Evolutionary conservation across 1,284 basidiomycete genomes (phyloP), one percentile per base, ranked within the genome.

Genomic region (Lignosus rhinocerotis): DNA sequence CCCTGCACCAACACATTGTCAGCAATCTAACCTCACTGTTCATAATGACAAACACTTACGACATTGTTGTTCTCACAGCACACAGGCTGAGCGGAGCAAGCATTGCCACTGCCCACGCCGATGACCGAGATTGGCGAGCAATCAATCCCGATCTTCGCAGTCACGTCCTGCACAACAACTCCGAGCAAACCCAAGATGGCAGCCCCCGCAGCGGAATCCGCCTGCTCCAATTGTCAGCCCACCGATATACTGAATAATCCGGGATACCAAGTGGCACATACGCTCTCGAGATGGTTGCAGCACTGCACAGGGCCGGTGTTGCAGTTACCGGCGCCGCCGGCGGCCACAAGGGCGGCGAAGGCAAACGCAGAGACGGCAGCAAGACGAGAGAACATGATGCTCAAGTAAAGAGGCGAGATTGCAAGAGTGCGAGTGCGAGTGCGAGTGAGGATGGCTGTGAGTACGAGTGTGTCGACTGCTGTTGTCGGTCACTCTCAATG

Each of bases 51-150:
- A 9, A 33, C 12, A 62, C 64, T 57, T 25, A 63, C 61, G 30
- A 61, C 48, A 49, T 59, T 52, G 54, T 63, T 63, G 60, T 63
- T 60, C 53, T 59, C 21, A 58, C 64, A 66, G 59, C 64, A 63
- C 31, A 66, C 64, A 6, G 61, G 34, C 44, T 45, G 36, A 2
- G 64, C 43, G 4, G 39, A 14, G 59, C 64, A 65, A 1, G 54
- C 49, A 42, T 32, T 41, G 16, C 52, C 34, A 19, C 42, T 41
- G 31, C 64, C 64, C 39, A 42, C 49, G 9, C 61, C 63, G 50
- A 69, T 55, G 32, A 49, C 58, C 14, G 51, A 50, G 41, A 65
- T 42, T 2, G 64, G 59, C 36, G 59, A 58, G 61, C 64, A 66
- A 17, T 44, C 39, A 1, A 61, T 48, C 12, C 64, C 61, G 21